Percentiles rank a stretch among this genome's conserved stretches.
Conservation (phyloP, 164 flowering plant species). For the Berberis vulgaris region DNA sequence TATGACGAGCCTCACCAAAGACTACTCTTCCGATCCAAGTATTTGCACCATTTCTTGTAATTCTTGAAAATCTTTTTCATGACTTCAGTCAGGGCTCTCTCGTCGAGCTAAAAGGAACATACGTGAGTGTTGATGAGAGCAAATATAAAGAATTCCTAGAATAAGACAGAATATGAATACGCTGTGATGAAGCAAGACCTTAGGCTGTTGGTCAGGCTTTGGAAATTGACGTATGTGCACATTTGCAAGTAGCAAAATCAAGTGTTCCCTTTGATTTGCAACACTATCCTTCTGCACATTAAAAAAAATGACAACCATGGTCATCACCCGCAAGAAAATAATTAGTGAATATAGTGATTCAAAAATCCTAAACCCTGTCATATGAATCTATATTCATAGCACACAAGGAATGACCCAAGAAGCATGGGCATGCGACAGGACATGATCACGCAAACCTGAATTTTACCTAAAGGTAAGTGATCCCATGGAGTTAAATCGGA, state of each 20-base stretch:
- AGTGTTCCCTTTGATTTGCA: slow-evolving; percentile 92
- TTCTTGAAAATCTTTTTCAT: slow-evolving; percentile 87
- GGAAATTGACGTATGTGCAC: slow-evolving; percentile 79
- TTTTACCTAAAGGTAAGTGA: too few relatives aligned
- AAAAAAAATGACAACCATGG: slow-evolving; percentile 1
- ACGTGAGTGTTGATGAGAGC: not conserved
- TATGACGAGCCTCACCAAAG: slow-evolving; percentile 42
- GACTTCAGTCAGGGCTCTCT: slow-evolving; percentile 83
- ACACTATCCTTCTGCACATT: slow-evolving; percentile 83
- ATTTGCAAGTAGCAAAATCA: slow-evolving; percentile 77
- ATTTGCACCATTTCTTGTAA: slow-evolving; percentile 97
- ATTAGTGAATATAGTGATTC: too few relatives aligned
- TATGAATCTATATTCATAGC: too few relatives aligned
- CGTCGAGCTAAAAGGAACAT: slow-evolving; percentile 64
- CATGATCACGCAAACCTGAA: too few relatives aligned
- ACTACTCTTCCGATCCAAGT: slow-evolving; percentile 87
- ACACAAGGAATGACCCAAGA: too few relatives aligned
- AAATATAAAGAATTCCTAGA: not conserved
- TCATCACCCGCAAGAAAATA: too few relatives aligned
- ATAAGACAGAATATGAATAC: too few relatives aligned
- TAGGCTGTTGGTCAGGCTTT: slow-evolving; percentile 45
- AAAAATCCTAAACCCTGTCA: too few relatives aligned
- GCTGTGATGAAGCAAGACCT: too few relatives aligned
- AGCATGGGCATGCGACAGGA: too few relatives aligned
- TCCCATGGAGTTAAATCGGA: too few relatives aligned